Evolutionary conservation across 305 asterid species (phyloP), one percentile per base, ranked within the genome.

Genomic region (Fraxinus angustifolia): DNA sequence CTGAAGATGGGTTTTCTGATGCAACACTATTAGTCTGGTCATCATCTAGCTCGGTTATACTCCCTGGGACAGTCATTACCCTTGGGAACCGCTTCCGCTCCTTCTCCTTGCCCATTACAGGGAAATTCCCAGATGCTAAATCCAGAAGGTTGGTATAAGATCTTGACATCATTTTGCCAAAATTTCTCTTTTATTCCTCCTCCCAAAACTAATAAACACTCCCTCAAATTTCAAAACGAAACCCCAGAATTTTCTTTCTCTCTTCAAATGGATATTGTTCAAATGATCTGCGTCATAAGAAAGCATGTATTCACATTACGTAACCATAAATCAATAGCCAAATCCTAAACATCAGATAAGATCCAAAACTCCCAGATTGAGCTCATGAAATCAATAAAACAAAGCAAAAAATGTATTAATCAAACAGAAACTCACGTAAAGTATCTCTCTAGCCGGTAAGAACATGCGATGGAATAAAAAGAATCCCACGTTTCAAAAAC

Each of bases 41-140:
- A 90, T 95, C 99, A 74, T 95, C 99, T 35, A 95, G 89, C 91
- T 95, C 99, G 38, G 85, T 82, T 75, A 95, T 91, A 86, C 91
- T 95, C 83, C 99, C 99, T 0, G 99, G 99, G 67, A 95, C 97
- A 2, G 98, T 95, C 98, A 93, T 95, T 48, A 93, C 93, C 89
- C 98, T 84, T 0, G 96, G 97, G 79, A 94, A 87, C 56, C 94
- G 89, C 82, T 82, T 90, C 75, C 90, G 86, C 82, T 94, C 97
- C 88, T 88, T 95, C 85, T 93, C 99, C 88, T 91, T 86, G 75
- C 98, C 94, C 90, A 88, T 88, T n/a, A 80, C 88, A 0, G 98
- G 97, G 77, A 95, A 90, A 90, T 93, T 95, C 82, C 99, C 99
- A 10, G 99, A 90, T 56, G 99, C 99, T 86, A 95, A 93, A 84